A percentile compares a stretch with the other conserved stretches of the same genome.
phyloP scores from a whole-genome alignment of 371 early-diverging fungal genomes.

The Mucor velutinosus region DNA sequence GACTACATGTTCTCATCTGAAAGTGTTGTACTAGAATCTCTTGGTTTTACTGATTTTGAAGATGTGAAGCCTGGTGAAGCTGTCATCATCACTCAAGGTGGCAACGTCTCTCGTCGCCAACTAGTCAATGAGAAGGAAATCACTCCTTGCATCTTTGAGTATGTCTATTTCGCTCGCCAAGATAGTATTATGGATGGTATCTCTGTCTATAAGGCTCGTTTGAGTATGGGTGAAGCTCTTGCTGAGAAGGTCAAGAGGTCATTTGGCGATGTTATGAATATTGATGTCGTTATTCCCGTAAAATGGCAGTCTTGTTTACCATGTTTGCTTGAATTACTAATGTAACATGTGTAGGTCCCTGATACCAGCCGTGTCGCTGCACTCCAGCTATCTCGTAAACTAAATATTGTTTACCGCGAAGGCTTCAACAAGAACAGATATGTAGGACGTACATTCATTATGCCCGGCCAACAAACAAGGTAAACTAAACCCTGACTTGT shows the following conservation, averaged over 20 bases:
- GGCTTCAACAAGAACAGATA: slow-evolving; percentile 98
- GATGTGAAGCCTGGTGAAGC: slow-evolving; percentile 94
- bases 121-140: slow-evolving; percentile 60
- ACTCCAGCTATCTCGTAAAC: slow-evolving; percentile 85
- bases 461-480: slow-evolving; percentile 92
- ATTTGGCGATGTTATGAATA: slow-evolving; percentile 75
- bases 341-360: slow-evolving; percentile 68
- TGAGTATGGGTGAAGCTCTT: slow-evolving; percentile 96
- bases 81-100: slow-evolving; percentile 78
- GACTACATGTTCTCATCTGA: slow-evolving; percentile 98
- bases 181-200: slow-evolving; percentile 97
- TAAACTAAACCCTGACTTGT: not conserved
- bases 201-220: slow-evolving; percentile 93
- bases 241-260: slow-evolving; percentile 75
- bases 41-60: slow-evolving; percentile 84
- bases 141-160: slow-evolving; percentile 97
- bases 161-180: slow-evolving; percentile 97
- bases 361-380: slow-evolving; percentile 96
- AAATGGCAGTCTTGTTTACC: not conserved
- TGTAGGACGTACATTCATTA: slow-evolving; percentile 98
- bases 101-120: slow-evolving; percentile 66
- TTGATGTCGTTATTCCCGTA: slow-evolving; percentile 97
- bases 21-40: slow-evolving; percentile 89
- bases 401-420: slow-evolving; percentile 91
- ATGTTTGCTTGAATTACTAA: not conserved